Percentiles rank a stretch among this genome's conserved stretches.
phyloP scores from a whole-genome alignment of 192 early-diverging fungal species.

The Backusella westeae region DNA sequence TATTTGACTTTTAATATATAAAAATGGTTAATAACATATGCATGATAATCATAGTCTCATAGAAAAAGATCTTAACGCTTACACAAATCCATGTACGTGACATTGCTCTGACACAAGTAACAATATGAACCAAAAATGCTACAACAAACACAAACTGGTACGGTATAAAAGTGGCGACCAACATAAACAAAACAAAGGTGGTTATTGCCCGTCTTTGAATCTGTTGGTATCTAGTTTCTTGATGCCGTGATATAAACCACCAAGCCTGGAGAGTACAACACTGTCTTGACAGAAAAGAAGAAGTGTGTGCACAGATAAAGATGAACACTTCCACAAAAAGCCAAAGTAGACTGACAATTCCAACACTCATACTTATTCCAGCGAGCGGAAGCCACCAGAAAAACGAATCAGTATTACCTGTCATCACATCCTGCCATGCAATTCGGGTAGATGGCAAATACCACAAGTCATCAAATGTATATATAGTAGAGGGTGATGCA shows the following conservation, averaged over 20 bases:
- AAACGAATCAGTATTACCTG: conserved; percentile 49
- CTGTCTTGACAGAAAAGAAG: not conserved
- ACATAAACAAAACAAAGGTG: conserved; percentile 41
- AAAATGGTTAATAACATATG: not conserved
- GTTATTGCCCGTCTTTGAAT: conserved; percentile 46
- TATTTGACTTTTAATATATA: conserved; percentile 13
- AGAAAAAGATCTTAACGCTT: not conserved
- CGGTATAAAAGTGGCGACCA: conserved; percentile 63
- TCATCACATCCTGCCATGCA: conserved; percentile 39
- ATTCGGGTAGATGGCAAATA: conserved; percentile 8
- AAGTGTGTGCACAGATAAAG: not conserved
- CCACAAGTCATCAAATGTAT: conserved; percentile 24
- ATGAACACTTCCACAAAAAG: not conserved
- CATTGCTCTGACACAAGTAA: conserved; percentile 46
- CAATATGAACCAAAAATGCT: conserved; percentile 56
- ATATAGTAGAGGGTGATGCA: conserved; percentile 13
- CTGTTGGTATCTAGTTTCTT: conserved; percentile 33
- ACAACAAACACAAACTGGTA: conserved; percentile 78
- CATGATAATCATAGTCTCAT: not conserved
- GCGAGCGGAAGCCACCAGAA: conserved; percentile 52
- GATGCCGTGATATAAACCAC: conserved; percentile 12
- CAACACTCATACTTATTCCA: conserved; percentile 45
- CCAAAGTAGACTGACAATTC: conserved; percentile 33
- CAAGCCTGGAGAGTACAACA: not conserved
- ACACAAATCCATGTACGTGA: conserved; percentile 27